Evolutionary conservation across 1,284 basidiomycete species (phyloP).

Genomic region (Fomitopsis palustris): DNA sequence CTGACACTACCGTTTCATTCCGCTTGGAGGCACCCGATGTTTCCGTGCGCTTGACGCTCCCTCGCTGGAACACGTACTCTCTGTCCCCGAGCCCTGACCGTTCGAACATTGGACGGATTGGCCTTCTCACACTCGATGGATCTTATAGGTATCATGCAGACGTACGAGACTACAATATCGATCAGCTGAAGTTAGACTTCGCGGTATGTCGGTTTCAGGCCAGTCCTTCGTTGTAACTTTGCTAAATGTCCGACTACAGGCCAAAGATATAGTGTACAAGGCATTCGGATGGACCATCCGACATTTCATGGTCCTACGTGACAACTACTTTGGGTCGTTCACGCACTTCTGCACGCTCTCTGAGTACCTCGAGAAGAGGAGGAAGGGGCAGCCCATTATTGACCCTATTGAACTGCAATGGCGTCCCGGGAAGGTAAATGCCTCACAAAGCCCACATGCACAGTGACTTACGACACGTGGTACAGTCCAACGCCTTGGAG

Average conservation of each 20-base stretch:
- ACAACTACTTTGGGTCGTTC: constrained; percentile 91
- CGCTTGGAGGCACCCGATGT: constrained; percentile 58
- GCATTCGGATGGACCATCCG: constrained; percentile 84
- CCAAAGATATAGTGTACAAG: constrained; percentile 59
- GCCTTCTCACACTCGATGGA: constrained; percentile 56
- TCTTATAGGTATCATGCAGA: constrained; percentile 75
- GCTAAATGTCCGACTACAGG: constrained; percentile 28
- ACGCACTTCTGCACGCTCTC: constrained; percentile 86
- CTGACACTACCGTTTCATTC: constrained; percentile 68
- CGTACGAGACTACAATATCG: constrained; percentile 66
- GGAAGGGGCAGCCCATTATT: constrained; percentile 57
- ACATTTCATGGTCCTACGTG: constrained; percentile 81
- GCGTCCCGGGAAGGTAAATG: constrained; percentile 58
- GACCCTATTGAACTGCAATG: constrained; percentile 82
- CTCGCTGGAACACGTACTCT: constrained; percentile 85
- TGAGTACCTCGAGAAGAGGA: constrained; percentile 77
- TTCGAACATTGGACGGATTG: constrained; percentile 59
- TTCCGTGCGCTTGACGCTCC: constrained; percentile 61
- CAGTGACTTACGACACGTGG: neutral
- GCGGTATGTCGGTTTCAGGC: constrained; percentile 42
- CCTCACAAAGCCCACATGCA: neutral
- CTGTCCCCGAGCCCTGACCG: constrained; percentile 60
- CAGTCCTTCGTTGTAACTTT: neutral
- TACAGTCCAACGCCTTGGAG: constrained; percentile 78
- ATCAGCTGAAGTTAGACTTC: constrained; percentile 72